Evolutionary conservation across 2,329 filamentous ascomycete genomes (phyloP).

Genomic region (Pochonia chlamydosporia): DNA sequence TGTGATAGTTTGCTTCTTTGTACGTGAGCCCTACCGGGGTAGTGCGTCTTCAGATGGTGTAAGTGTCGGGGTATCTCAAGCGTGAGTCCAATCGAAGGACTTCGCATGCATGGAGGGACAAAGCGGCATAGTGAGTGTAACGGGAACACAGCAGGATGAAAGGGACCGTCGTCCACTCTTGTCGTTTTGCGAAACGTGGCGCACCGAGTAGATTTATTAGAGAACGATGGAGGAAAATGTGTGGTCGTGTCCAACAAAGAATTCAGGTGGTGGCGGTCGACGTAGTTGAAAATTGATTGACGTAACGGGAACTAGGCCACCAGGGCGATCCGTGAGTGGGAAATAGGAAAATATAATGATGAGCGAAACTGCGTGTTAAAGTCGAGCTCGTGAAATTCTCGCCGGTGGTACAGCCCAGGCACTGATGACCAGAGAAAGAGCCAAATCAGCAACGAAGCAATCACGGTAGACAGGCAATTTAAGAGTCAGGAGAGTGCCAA

Average conservation of each 20-base stretch:
- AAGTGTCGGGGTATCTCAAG: constrained; percentile 9
- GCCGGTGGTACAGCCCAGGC: background rate
- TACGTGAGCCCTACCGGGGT: background rate
- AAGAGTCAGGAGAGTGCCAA: too few relatives aligned
- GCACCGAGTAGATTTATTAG: background rate
- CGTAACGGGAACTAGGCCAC: background rate
- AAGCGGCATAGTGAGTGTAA: constrained; percentile 15
- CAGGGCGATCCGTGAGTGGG: background rate
- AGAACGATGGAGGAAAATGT: background rate
- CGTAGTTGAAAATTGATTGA: background rate
- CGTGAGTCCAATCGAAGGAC: constrained; percentile 20
- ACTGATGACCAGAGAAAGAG: too few relatives aligned
- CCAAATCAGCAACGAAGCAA: too few relatives aligned
- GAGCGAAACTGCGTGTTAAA: background rate
- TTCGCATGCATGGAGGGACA: constrained; percentile 10
- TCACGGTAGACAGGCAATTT: too few relatives aligned
- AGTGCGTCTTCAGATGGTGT: background rate
- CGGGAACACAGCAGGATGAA: background rate
- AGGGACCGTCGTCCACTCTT: background rate
- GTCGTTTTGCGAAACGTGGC: background rate
- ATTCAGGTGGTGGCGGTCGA: background rate
- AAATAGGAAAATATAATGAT: background rate
- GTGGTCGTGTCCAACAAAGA: background rate
- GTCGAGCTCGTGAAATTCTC: background rate
- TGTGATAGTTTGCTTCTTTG: background rate